Conservation (phyloP, 2,329 filamentous ascomycete species). For the Aspergillus fructus region DNA sequence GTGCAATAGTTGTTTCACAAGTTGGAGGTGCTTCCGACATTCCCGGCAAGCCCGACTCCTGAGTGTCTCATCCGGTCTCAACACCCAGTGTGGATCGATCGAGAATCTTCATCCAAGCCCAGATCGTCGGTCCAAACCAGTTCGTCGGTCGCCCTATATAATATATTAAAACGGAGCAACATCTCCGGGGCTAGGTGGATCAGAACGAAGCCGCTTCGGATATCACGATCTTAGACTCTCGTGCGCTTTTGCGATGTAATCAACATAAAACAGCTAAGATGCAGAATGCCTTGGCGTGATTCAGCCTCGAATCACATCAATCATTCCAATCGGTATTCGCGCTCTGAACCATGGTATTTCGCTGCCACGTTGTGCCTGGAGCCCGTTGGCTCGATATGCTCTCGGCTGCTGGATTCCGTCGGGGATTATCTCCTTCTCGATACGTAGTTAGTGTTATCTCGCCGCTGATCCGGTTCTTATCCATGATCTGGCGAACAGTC, state of each 20-base stretch:
- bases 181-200: neutral
- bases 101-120: conserved; percentile 1
- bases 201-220: neutral
- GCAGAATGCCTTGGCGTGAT: neutral
- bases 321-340: neutral
- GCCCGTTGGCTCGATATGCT: neutral
- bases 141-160: neutral
- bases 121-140: conserved; percentile 7
- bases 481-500: neutral
- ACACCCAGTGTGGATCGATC: neutral
- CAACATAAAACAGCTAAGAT: conserved; percentile 6
- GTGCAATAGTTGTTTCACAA: neutral
- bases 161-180: conserved; percentile 1
- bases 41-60: neutral
- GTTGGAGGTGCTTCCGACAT: neutral
- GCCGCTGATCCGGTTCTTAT: neutral
- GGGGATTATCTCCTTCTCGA: neutral
- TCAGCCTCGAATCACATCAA: neutral
- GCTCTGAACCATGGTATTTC: neutral
- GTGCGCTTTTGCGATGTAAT: neutral
- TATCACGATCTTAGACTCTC: neutral
- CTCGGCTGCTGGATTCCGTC: neutral
- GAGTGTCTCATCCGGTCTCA: neutral
- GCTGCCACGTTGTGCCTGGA: neutral
- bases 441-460: neutral